Base-by-base conservation (phyloP, 768 basidiomycete genomes). In the Multifurca ochricompacta region DNA sequence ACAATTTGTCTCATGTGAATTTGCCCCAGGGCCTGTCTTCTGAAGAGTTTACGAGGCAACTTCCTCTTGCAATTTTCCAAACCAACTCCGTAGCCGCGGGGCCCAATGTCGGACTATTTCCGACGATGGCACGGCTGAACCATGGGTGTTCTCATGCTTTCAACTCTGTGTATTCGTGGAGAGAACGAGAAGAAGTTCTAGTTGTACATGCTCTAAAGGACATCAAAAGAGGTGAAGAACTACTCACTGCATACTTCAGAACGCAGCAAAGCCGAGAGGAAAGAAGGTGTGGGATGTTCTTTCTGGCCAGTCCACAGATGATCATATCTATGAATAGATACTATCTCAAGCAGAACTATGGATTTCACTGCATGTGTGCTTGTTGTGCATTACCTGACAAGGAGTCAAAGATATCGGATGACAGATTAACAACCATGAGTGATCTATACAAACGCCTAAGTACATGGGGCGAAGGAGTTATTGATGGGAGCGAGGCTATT, bases 71-170 rank as follows among this genome's bases (percentile, higher is more conserved):
- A 0, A 84, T 82, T 53, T 80, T 84, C 64, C 74, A 82, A 64
- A 85, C 83, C 3, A 86, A 85, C 60, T 80, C 79, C 1, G 78
- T 84, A 6, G 68, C 75, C 3, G 76, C 81, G 3, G 80, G 79
- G 1, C 67, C 71, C 1, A 56, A 67, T 18, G 77, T 78, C 3
- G 83, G 82, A 0, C 70, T 87, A n/a, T 85, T 85, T 64, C 82
- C 82, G n/a, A 70, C 65, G 19, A 82, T 80, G 74, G 81, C 82
- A 11, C 72, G 83, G 39, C 59, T 85, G 56, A 87, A 87, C 59
- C 84, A 85, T 58, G 83, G 80, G 0, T 85, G 83, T 62, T 77
- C 82, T 3, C 71, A 74, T 49, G 81, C 81, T 6, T 85, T 87
- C 69, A 85, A 85, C 65, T 73, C 72, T 4, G 79, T 85, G 11